A percentile compares a stretch with the other conserved stretches of the same genome.
These are phyloP conservation scores for Russula dissimulans DNA, from an alignment of 768 basidiomycete genomes.

Conservation along the genomic window DNA sequence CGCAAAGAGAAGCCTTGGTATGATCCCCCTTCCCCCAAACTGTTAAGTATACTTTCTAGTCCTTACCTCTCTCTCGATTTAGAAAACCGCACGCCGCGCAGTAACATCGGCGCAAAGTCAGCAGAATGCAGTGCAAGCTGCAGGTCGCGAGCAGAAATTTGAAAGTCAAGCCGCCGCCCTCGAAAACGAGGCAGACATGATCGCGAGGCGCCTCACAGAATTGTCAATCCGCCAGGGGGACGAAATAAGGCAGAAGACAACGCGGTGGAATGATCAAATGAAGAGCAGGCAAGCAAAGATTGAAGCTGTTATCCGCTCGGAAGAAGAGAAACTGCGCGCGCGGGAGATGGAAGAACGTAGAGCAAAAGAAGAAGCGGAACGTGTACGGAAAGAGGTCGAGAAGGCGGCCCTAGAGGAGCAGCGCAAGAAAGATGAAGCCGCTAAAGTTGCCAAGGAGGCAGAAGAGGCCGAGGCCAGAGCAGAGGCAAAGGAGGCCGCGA, in stretches of 20 bases:
- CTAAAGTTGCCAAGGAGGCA: conserved; percentile 19
- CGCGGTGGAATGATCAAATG: conserved; percentile 39
- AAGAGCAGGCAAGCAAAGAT: conserved; percentile 45
- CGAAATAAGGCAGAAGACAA: conserved; percentile 37
- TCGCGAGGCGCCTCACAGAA: conserved; percentile 36
- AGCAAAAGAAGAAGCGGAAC: conserved; percentile 41
- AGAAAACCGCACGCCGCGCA: conserved; percentile 34
- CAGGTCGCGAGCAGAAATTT: conserved; percentile 19
- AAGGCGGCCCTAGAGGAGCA: conserved; percentile 23
- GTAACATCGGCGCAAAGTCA: conserved; percentile 20
- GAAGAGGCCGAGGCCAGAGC: conserved; percentile 20
- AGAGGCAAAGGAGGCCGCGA: conserved; percentile 31
- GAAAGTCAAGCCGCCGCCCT: conserved; percentile 33
- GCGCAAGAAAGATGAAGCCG: conserved; percentile 23
- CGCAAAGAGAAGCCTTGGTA: conserved; percentile 39
- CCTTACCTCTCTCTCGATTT: background rate
- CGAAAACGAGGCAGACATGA: conserved; percentile 43
- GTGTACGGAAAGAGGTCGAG: conserved; percentile 27
- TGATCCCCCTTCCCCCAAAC: conserved; percentile 8
- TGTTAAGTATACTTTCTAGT: background rate
- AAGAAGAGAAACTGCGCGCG: conserved; percentile 50
- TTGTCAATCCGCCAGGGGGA: conserved; percentile 37
- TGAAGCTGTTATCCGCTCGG: conserved; percentile 50
- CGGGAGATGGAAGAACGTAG: conserved; percentile 49
- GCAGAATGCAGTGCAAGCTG: conserved; percentile 15